Evolutionary conservation across 192 early-diverging fungal species (phyloP).

Genomic region (Gryganskiella cystojenkinii): DNA sequence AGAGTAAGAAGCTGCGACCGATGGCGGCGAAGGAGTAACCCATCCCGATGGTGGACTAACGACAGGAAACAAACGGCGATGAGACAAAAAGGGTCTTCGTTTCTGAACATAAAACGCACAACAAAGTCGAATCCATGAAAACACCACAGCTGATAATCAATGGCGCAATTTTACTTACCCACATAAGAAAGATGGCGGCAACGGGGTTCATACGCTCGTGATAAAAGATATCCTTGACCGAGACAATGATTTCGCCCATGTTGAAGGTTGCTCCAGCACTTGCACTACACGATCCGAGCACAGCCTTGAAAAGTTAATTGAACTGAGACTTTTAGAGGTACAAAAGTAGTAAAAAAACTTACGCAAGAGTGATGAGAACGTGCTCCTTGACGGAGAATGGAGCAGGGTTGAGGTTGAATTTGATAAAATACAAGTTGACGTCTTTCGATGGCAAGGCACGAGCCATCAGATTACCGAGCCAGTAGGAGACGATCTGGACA

Average conservation of each 20-base stretch:
- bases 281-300: too few species aligned
- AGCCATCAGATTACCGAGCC: conserved; percentile 51
- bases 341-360: too few species aligned
- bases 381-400: conserved; percentile 64
- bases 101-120: too few species aligned
- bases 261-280: conserved; percentile 52
- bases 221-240: conserved; percentile 58
- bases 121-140: too few species aligned
- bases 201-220: conserved; percentile 54
- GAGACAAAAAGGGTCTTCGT: too few species aligned
- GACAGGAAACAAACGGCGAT: too few species aligned
- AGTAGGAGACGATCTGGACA: conserved; percentile 55
- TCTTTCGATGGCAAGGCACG: conserved; percentile 35
- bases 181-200: conserved; percentile 53
- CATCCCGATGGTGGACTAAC: conserved; percentile 55
- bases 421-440: conserved; percentile 37
- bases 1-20: conserved; percentile 52
- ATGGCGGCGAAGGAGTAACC: conserved; percentile 55
- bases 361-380: conserved; percentile 56
- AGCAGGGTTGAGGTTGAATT: conserved; percentile 59
- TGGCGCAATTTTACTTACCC: conserved; percentile 21
- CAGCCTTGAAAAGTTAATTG: too few species aligned
- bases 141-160: too few species aligned
- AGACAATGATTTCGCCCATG: conserved; percentile 55
- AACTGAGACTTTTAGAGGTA: too few species aligned